phyloP scores from a whole-genome alignment of 2,329 filamentous ascomycete species.

The Xylariaceae sp. region DNA sequence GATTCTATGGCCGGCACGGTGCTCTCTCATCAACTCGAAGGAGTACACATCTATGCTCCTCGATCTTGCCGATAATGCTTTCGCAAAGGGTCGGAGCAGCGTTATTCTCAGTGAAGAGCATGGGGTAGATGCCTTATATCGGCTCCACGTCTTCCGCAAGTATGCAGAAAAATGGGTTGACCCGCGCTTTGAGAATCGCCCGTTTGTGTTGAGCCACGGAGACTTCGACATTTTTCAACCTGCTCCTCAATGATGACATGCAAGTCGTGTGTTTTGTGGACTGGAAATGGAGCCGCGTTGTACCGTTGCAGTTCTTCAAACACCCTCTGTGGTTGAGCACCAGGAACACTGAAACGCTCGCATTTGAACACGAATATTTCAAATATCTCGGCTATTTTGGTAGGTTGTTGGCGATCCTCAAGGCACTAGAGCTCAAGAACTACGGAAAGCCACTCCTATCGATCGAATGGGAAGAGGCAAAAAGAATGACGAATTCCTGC shows the following conservation, averaged over 20 bases:
- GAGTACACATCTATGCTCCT: constrained; percentile 11
- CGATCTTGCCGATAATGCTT: constrained; percentile 5
- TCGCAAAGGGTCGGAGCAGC: constrained; percentile 1
- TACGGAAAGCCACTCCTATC: constrained; percentile 8
- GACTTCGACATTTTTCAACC: constrained; percentile 10
- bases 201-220: constrained; percentile 18
- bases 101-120: constrained; percentile 1
- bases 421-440: constrained; percentile 3
- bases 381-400: constrained; percentile 1
- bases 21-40: neutral
- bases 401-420: neutral
- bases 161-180: constrained; percentile 14
- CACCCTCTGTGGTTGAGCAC: constrained; percentile 24
- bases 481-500: constrained; percentile 9
- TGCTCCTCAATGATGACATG: constrained; percentile 12
- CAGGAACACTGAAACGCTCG: constrained; percentile 1
- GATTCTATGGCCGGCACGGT: neutral
- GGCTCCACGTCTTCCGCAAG: constrained; percentile 13
- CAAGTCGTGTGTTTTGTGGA: constrained; percentile 23
- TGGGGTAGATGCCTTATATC: constrained; percentile 12
- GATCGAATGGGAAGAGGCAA: constrained; percentile 8
- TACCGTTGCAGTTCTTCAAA: constrained; percentile 25
- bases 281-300: constrained; percentile 29
- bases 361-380: neutral
- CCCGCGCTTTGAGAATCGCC: constrained; percentile 10